phyloP scores from a whole-genome alignment of 2,329 filamentous ascomycete genomes.

The Scedosporium minutisporum region DNA sequence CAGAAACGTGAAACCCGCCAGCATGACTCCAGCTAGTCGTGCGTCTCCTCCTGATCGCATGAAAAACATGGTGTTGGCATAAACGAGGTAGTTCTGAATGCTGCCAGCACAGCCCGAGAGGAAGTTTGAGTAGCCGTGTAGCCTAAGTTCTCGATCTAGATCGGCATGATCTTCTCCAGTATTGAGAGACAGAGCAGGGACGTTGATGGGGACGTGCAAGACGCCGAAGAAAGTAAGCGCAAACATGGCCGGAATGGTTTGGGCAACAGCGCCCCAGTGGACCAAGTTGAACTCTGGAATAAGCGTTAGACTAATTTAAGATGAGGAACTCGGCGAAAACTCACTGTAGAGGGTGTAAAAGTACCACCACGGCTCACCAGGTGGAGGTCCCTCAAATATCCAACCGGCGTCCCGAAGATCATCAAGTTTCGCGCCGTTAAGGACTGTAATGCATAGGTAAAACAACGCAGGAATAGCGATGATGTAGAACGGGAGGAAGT shows the following conservation, averaged over 20 bases:
- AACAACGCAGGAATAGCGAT: constrained; percentile 67
- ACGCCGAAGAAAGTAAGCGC: constrained; percentile 96
- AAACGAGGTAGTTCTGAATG: constrained; percentile 94
- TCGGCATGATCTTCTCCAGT: constrained; percentile 88
- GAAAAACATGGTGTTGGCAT: constrained; percentile 95
- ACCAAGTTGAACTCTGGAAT: constrained; percentile 65
- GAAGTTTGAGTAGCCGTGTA: constrained; percentile 89
- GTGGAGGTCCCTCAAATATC: constrained; percentile 82
- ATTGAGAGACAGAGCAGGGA: constrained; percentile 83
- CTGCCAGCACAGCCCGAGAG: constrained; percentile 79
- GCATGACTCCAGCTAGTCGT: constrained; percentile 73
- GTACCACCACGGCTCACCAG: constrained; percentile 88
- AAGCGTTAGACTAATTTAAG: neutral
- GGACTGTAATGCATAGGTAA: constrained; percentile 63
- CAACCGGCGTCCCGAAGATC: constrained; percentile 66
- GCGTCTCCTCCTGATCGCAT: constrained; percentile 86
- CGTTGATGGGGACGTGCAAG: constrained; percentile 94
- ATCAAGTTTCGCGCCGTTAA: constrained; percentile 58
- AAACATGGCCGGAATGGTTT: constrained; percentile 88
- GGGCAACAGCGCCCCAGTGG: constrained; percentile 71
- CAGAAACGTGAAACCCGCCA: constrained; percentile 69
- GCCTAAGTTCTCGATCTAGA: constrained; percentile 80
- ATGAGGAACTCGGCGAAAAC: constrained; percentile 17
- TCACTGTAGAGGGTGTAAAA: constrained; percentile 93
- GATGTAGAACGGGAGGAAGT: constrained; percentile 81